phyloP scores from a whole-genome alignment of 202 grass and related monocot species.

The Schoenoplectus tabernaemontani region DNA sequence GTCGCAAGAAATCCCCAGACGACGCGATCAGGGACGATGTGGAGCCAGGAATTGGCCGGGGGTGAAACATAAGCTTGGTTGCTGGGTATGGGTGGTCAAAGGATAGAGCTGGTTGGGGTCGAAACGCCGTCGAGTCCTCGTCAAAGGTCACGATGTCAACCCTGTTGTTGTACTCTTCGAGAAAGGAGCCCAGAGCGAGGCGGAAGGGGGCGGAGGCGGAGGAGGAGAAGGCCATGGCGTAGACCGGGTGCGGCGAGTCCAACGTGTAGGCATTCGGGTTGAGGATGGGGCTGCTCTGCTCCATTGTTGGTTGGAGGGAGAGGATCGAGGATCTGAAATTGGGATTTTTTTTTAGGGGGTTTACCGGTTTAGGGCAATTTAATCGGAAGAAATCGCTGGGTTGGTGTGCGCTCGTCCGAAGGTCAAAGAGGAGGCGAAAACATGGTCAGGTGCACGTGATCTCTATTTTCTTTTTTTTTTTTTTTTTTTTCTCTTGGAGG shows the following conservation, averaged over 20 bases:
- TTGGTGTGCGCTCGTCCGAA: neutral
- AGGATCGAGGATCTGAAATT: neutral
- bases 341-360: neutral
- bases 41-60: slow-evolving; percentile 13
- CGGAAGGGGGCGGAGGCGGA: slow-evolving; percentile 29
- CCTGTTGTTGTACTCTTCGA: slow-evolving; percentile 70
- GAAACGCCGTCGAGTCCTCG: slow-evolving; percentile 50
- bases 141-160: slow-evolving; percentile 81
- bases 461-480: neutral
- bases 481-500: neutral
- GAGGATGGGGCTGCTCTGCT: slow-evolving; percentile 5
- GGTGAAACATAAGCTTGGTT: slow-evolving; percentile 92
- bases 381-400: neutral
- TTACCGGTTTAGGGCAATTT: neutral
- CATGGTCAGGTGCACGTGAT: neutral
- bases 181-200: slow-evolving; percentile 83
- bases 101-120: slow-evolving; percentile 48
- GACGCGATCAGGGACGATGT: slow-evolving; percentile 43
- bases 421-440: neutral
- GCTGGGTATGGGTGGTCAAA: slow-evolving; percentile 90
- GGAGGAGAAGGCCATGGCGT: slow-evolving; percentile 84
- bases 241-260: slow-evolving; percentile 73
- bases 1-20: slow-evolving; percentile 62
- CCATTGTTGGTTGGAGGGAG: slow-evolving; percentile 1
- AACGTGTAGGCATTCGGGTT: slow-evolving; percentile 69